Base-by-base conservation (phyloP, 768 basidiomycete genomes). In the Sporobolomyces phaffii region DNA sequence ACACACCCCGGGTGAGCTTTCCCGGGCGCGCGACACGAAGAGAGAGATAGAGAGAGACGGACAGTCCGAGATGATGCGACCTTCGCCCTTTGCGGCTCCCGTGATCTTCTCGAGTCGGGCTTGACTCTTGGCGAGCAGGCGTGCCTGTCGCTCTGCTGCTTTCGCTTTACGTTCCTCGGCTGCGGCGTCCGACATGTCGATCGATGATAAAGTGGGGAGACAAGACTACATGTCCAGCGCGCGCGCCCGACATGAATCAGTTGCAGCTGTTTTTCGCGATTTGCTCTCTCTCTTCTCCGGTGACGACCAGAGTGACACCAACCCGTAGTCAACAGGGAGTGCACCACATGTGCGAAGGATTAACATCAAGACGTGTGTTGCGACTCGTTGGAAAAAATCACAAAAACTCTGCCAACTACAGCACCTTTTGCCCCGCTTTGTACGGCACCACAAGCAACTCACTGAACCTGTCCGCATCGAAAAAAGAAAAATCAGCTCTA, bases 381-480 rank as follows among this genome's bases (percentile, higher is more conserved):
- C n/a, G n/a, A n/a, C n/a, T n/a, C n/a, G n/a, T n/a, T n/a, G n/a
- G n/a, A n/a, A n/a, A n/a, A n/a, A n/a, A n/a, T n/a, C n/a, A n/a
- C n/a, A n/a, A n/a, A n/a, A n/a, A n/a, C n/a, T n/a, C n/a, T n/a
- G n/a, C n/a, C n/a, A n/a, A n/a, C n/a, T 62, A 62, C 66, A 68
- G 38, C 40, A 68, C 66, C 1, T 38, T 34, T 49, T 68, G 49
- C 1, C 66, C 66, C 2, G 60, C 51, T 36, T 65, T 59, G 68
- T 75, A 75, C 18, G 75, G 75, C 26, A 49, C 33, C 17, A 75
- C 58, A 7, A 75, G 70, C 45, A 75, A 62, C 43, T 73, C 45
- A 28, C 53, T 60, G 72, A 75, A 75, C 53, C 75, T 75, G 65
- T 22, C 8, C 11, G 14, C 22, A 28, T 26, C 15, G 28, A 49